A percentile compares a stretch with the other conserved stretches of the same genome.
These are phyloP conservation scores for Colletotrichum melonis DNA, from an alignment of 2,329 filamentous ascomycete genomes.

Conservation along the genomic window DNA sequence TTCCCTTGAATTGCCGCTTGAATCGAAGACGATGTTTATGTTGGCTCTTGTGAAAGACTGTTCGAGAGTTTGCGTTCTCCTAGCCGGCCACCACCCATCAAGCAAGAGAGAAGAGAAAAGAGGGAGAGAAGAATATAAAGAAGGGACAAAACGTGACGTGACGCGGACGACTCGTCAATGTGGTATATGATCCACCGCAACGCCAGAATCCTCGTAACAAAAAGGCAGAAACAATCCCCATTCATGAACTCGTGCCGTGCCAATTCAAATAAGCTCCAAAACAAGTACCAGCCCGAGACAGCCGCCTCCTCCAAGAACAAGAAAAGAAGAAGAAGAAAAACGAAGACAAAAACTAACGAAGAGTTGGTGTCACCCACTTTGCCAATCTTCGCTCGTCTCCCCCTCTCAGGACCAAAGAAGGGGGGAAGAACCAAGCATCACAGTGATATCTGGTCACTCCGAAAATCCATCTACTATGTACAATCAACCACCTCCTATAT, in stretches of 20 bases:
- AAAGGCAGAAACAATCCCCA: constrained; percentile 25
- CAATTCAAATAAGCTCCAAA: neutral
- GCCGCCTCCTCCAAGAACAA: constrained; percentile 12
- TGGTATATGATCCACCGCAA: constrained; percentile 36
- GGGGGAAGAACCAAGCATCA: neutral
- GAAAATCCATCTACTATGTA: constrained; percentile 23
- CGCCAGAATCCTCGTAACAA: constrained; percentile 26
- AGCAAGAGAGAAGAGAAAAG: constrained; percentile 25
- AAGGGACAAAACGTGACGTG: constrained; percentile 26
- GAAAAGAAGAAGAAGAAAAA: neutral
- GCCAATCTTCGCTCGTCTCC: neutral
- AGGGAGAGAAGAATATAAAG: neutral
- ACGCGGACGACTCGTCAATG: constrained; percentile 32
- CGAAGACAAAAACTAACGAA: neutral
- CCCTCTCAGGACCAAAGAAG: neutral
- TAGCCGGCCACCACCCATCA: neutral
- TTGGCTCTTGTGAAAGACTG: constrained; percentile 7
- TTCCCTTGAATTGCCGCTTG: neutral
- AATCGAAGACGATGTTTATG: neutral
- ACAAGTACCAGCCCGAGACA: constrained; percentile 2
- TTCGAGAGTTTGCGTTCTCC: neutral
- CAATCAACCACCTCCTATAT: neutral
- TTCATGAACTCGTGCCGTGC: constrained; percentile 17
- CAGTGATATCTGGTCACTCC: neutral
- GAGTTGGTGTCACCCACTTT: neutral